These are phyloP conservation scores for Hortaea sp. DNA, from an alignment of 2,329 filamentous ascomycete genomes.

Conservation along the genomic window DNA sequence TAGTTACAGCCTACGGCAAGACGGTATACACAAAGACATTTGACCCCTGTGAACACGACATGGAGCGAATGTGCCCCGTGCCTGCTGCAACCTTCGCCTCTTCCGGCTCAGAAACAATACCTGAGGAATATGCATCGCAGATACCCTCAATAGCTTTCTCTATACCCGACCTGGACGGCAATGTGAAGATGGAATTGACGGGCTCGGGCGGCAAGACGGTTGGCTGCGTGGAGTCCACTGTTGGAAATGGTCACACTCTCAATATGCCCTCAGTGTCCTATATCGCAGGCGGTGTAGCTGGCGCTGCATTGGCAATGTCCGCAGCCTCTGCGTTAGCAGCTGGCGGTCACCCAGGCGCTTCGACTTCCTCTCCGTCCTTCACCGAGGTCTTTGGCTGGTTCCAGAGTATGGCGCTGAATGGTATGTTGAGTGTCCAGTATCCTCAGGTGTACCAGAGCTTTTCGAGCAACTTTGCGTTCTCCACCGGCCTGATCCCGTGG, in stretches of 20 bases:
- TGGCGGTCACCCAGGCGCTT: conserved; percentile 46
- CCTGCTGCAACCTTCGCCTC: conserved; percentile 67
- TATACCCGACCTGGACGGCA: conserved; percentile 79
- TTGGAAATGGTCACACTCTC: conserved; percentile 81
- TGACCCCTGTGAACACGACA: conserved; percentile 65
- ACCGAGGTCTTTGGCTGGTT: conserved; percentile 80
- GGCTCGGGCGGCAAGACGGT: conserved; percentile 54
- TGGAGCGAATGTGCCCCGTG: conserved; percentile 74
- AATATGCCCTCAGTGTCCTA: conserved; percentile 69
- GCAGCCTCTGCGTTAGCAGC: conserved; percentile 56
- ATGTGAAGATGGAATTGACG: conserved; percentile 68
- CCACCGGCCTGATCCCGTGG: conserved; percentile 76
- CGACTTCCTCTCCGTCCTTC: conserved; percentile 71
- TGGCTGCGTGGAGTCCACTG: conserved; percentile 71
- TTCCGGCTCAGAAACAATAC: conserved; percentile 60
- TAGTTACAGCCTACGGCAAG: conserved; percentile 75
- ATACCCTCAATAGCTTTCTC: conserved; percentile 86
- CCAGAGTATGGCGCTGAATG: conserved; percentile 87
- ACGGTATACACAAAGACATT: conserved; percentile 70
- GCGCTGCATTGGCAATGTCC: conserved; percentile 65
- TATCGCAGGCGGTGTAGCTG: conserved; percentile 72
- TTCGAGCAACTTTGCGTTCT: conserved; percentile 87
- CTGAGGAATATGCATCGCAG: conserved; percentile 56
- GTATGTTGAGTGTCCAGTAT: conserved; percentile 87
- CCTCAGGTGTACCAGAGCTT: conserved; percentile 84